Evolutionary conservation across 768 basidiomycete species (phyloP).

Genomic region (Gyrodon lividus): DNA sequence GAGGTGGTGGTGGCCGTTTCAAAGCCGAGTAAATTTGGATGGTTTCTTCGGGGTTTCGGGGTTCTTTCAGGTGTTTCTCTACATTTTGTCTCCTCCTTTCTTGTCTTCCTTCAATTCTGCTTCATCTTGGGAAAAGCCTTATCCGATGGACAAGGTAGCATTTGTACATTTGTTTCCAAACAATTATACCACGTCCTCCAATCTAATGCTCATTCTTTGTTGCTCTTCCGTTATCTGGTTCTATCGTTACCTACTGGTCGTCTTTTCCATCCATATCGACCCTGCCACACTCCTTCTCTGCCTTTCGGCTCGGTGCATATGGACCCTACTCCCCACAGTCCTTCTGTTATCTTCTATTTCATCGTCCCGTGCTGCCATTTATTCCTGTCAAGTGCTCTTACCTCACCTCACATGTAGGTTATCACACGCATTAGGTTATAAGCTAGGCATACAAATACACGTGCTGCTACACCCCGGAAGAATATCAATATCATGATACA

Average conservation of each 20-base stretch:
- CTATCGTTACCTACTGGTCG: background rate
- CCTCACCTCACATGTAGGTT: conserved; percentile 11
- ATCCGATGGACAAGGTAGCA: conserved; percentile 6
- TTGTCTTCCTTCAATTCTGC: conserved; percentile 2
- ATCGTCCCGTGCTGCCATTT: background rate
- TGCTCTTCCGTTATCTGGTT: background rate
- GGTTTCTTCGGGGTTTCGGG: conserved; percentile 7
- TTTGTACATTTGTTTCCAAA: conserved; percentile 10
- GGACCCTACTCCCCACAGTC: background rate
- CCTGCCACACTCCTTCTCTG: conserved; percentile 9
- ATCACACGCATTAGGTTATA: conserved; percentile 10
- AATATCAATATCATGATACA: background rate
- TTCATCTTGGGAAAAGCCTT: conserved; percentile 13
- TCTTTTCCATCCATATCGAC: too few species aligned
- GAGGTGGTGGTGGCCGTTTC: conserved; percentile 59
- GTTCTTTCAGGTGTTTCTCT: conserved; percentile 1
- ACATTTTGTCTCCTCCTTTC: conserved; percentile 4
- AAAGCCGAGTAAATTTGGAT: conserved; percentile 37
- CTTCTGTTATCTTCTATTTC: background rate
- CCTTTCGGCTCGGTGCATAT: background rate
- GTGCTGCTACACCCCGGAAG: conserved; percentile 7
- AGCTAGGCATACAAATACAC: conserved; percentile 10
- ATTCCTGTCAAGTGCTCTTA: background rate
- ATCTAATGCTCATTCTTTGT: conserved; percentile 9
- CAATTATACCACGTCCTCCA: conserved; percentile 18